Conservation (phyloP, 441 rosid genomes). For the Aleurites moluccanus region DNA sequence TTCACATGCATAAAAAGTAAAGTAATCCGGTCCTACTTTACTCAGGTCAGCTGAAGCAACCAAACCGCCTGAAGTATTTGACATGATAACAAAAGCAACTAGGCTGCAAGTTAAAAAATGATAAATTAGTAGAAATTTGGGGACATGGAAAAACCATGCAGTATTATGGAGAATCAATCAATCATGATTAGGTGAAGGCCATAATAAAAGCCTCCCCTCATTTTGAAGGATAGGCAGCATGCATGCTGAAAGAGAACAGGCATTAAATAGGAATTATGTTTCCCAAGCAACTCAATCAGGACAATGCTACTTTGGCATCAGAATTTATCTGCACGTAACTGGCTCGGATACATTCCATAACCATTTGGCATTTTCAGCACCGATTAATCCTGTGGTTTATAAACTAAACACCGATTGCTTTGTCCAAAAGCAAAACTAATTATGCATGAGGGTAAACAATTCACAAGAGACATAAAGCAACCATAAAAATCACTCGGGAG, state of each 20-base stretch:
- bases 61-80: slow-evolving; percentile 25
- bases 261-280: not conserved
- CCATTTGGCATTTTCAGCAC: not conserved
- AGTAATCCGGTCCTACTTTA: slow-evolving; percentile 44
- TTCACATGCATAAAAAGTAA: slow-evolving; percentile 41
- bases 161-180: not conserved
- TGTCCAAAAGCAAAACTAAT: no score
- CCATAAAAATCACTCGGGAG: no score
- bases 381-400: no score
- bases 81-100: slow-evolving; percentile 23
- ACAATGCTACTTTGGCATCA: not conserved
- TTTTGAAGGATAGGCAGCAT: not conserved
- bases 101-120: slow-evolving; percentile 23
- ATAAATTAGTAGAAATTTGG: slow-evolving; percentile 4
- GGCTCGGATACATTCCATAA: not conserved
- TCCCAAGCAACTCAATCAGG: not conserved
- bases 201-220: not conserved
- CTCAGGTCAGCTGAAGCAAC: slow-evolving; percentile 26
- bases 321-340: not conserved
- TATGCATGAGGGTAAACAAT: no score
- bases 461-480: no score
- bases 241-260: not conserved
- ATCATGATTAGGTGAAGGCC: not conserved
- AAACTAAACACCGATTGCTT: no score
- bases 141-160: not conserved